Evolutionary conservation across 441 rosid species (phyloP).

Genomic region (Gossypium armourianum): DNA sequence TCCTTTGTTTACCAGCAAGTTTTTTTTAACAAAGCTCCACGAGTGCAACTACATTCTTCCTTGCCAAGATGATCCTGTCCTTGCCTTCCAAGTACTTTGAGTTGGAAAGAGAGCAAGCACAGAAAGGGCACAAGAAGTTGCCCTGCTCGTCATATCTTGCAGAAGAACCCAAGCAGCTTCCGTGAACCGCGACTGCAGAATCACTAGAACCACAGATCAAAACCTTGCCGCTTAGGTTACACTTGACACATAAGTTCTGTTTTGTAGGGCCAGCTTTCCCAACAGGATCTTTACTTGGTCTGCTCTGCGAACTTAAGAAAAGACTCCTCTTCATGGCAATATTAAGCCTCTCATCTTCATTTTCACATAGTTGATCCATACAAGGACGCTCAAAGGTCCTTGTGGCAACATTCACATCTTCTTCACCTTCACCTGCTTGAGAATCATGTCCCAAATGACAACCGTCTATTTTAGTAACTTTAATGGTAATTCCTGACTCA

Average conservation of each 20-base stretch:
- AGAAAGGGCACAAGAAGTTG: conserved; percentile 45
- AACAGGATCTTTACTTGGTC: conserved; percentile 17
- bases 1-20: conserved; percentile 5
- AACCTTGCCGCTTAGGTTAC: conserved; percentile 35
- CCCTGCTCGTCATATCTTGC: conserved; percentile 30
- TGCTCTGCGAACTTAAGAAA: conserved; percentile 29
- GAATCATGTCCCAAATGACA: background rate
- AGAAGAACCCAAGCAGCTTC: conserved; percentile 35
- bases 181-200: conserved; percentile 43
- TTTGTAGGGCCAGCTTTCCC: conserved; percentile 23
- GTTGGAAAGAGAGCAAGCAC: conserved; percentile 37
- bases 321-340: background rate
- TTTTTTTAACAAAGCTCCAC: conserved; percentile 17
- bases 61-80: conserved; percentile 28
- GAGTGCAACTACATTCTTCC: conserved; percentile 31
- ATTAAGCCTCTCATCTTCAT: background rate
- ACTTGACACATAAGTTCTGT: conserved; percentile 40
- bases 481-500: background rate
- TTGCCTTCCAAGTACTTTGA: conserved; percentile 36
- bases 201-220: conserved; percentile 32
- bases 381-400: background rate
- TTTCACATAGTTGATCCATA: background rate
- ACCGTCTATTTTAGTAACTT: background rate
- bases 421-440: background rate
- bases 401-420: too few species aligned